Evolutionary conservation across 2,329 filamentous ascomycete genomes (phyloP), one percentile per base, ranked within the genome.

Genomic region (Chaetomiaceae sp.): DNA sequence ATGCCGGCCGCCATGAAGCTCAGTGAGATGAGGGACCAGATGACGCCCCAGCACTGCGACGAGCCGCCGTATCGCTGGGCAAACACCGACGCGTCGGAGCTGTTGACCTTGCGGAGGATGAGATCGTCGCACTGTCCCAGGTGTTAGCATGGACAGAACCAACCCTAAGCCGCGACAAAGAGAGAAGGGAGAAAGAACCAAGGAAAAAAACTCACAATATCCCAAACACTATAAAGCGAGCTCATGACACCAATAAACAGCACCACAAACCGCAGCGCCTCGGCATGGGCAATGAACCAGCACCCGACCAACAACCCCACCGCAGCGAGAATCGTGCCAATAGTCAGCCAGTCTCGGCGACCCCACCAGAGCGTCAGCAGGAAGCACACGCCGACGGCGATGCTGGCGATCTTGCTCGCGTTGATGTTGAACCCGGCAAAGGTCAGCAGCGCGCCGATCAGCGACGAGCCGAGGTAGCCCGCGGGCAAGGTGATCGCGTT

Each of bases 191-290:
- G 27, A 13, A 19, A 17, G 8, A 23, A 44, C n/a, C n/a, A n/a
- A n/a, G n/a, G n/a, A n/a, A n/a, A n/a, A 23, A 23, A 43, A 63
- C 76, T 69, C 62, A 78, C 76, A 59, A 91, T 91, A 71, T 91
- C 87, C 87, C 87, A 91, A 5, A 87, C 86, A 57, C 83, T 87
- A 67, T 91, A 91, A 1, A 91, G 76, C 2, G 82, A 84, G 6
- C 82, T 86, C 87, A 91, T 90, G 60, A 90, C 86, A 37, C 87
- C 87, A 55, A 91, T 89, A 62, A 91, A 91, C 23, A 91, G 75
- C 81, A 62, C 58, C 3, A 89, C 78, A 63, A 86, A 91, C 53
- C 86, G 74, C 65, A 91, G 68, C 4, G 86, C 78, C 66, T 89
- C 81, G 0, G 85, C 87, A 65, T 90, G 85, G 4, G 77, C 76